Conservation (phyloP, 2,329 filamentous ascomycete genomes). For the Akanthomyces lecanii region DNA sequence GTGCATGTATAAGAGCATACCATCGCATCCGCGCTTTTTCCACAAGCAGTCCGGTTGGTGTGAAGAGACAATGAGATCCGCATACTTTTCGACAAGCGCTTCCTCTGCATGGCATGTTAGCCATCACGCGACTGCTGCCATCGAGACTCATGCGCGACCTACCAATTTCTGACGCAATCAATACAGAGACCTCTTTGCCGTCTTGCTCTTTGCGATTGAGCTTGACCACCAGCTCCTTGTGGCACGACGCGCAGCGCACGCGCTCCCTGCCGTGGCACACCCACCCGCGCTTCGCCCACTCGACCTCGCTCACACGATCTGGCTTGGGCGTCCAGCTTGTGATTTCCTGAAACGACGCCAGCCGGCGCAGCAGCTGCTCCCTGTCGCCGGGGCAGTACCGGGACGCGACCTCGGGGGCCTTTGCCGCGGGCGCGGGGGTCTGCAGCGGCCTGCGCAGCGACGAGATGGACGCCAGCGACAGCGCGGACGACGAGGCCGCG, state of each 20-base stretch:
- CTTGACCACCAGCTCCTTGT: slow-evolving; percentile 78
- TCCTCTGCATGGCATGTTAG: slow-evolving; percentile 40
- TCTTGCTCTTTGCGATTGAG: slow-evolving; percentile 58
- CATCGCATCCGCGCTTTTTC: slow-evolving; percentile 82
- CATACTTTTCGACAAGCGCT: slow-evolving; percentile 72
- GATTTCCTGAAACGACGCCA: slow-evolving; percentile 86
- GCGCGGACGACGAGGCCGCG: slow-evolving; percentile 17
- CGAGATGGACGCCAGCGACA: slow-evolving; percentile 25
- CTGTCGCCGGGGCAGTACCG: slow-evolving; percentile 87
- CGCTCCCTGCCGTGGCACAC: slow-evolving; percentile 77
- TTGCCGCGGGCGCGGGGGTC: slow-evolving; percentile 18
- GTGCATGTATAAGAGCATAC: slow-evolving; percentile 41
- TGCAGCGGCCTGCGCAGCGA: slow-evolving; percentile 13
- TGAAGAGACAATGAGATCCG: slow-evolving; percentile 64
- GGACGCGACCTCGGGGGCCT: slow-evolving; percentile 34
- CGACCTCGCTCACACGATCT: slow-evolving; percentile 76
- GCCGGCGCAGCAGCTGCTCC: slow-evolving; percentile 70
- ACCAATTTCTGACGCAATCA: slow-evolving; percentile 58
- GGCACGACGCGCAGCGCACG: slow-evolving; percentile 81
- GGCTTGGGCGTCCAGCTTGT: slow-evolving; percentile 94
- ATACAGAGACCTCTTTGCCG: slow-evolving; percentile 49
- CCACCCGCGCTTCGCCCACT: slow-evolving; percentile 95
- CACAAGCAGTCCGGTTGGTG: slow-evolving; percentile 83
- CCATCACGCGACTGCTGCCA: background rate
- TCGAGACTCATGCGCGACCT: slow-evolving; percentile 8